These are phyloP conservation scores for Hymenoscyphus linearis DNA, from an alignment of 2,329 filamentous ascomycete genomes.

Conservation along the genomic window DNA sequence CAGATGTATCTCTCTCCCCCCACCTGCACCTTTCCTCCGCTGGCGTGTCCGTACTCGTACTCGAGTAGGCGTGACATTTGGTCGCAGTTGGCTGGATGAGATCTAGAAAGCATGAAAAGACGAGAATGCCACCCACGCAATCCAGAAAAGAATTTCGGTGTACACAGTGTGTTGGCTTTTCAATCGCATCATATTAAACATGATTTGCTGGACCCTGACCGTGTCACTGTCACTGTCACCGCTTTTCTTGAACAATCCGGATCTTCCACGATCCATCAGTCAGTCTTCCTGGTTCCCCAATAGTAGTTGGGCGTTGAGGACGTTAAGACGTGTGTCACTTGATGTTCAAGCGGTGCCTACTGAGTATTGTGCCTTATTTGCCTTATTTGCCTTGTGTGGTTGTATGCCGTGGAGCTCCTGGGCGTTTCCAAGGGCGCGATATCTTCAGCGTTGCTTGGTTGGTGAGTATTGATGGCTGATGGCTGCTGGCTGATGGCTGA, in stretches of 20 bases:
- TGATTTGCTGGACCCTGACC: background rate
- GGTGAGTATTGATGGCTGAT: background rate
- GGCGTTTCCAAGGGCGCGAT: background rate
- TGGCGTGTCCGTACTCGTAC: too few relatives aligned
- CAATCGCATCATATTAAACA: background rate
- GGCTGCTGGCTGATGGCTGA: background rate
- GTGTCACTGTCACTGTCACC: too few relatives aligned
- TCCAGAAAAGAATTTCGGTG: slow-evolving; percentile 2
- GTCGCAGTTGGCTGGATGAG: background rate
- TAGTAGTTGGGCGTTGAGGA: background rate
- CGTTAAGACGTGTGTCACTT: background rate
- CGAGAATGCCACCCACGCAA: background rate
- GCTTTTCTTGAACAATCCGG: background rate
- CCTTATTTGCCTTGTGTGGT: background rate
- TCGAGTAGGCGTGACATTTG: too few relatives aligned
- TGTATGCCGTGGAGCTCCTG: background rate
- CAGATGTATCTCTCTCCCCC: too few relatives aligned
- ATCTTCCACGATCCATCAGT: background rate
- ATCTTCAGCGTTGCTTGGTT: background rate
- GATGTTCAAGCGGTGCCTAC: background rate
- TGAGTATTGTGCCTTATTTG: too few relatives aligned
- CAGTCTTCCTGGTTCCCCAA: background rate
- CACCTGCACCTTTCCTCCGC: background rate
- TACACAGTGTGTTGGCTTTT: background rate
- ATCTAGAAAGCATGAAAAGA: background rate